Percentiles rank a stretch among this genome's conserved stretches.
phyloP scores from a whole-genome alignment of 768 basidiomycete genomes.

The Gautieria morchelliformis region DNA sequence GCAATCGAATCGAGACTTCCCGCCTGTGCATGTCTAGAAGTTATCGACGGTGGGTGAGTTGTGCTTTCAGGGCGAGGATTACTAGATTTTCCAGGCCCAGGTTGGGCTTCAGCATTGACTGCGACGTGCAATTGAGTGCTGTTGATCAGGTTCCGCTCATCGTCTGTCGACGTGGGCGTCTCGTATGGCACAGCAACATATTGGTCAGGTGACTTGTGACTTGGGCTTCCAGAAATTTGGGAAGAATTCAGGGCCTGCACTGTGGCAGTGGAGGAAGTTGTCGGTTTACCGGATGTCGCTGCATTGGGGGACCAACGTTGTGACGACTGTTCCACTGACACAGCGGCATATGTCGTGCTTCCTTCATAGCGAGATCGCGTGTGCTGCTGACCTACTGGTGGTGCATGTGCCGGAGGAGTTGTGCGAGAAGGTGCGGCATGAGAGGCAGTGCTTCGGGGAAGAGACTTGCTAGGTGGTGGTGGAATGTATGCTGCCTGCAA shows the following conservation, averaged over 20 bases:
- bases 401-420: constrained; percentile 2
- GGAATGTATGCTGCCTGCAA: constrained; percentile 15
- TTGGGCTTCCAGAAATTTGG: neutral
- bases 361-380: constrained; percentile 10
- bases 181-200: neutral
- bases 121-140: neutral
- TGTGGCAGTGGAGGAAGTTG: neutral
- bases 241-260: neutral
- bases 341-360: neutral
- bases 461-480: constrained; percentile 30
- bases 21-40: neutral
- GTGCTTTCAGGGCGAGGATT: neutral
- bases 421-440: constrained; percentile 21
- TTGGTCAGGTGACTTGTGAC: too few species aligned
- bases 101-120: neutral
- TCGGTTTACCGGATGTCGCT: neutral
- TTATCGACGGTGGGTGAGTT: neutral
- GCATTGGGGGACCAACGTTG: neutral
- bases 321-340: neutral
- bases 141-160: neutral
- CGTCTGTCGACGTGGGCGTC: neutral
- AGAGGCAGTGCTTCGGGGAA: constrained; percentile 14
- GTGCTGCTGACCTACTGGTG: constrained; percentile 14
- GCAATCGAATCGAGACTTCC: neutral
- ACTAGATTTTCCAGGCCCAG: neutral